Percentiles rank a stretch among this genome's conserved stretches.
phyloP scores from a whole-genome alignment of 805 yeast genomes.

The Yamadazyma scolyti region DNA sequence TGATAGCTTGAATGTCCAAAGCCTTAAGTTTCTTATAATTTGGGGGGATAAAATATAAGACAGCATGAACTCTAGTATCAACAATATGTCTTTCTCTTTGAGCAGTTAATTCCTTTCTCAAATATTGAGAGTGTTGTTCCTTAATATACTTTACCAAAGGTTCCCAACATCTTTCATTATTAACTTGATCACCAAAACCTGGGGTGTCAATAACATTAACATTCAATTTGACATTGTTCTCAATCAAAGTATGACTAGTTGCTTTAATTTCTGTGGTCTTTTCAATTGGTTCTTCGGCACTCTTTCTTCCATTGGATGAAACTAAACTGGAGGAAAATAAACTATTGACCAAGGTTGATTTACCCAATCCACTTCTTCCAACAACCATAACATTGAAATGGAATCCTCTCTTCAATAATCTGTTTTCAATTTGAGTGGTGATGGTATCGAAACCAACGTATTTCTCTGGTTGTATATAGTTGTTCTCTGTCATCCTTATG shows the following conservation, averaged over 20 bases:
- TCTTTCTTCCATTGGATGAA: conserved; percentile 67
- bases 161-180: conserved; percentile 95
- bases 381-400: conserved; percentile 93
- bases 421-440: conserved; percentile 90
- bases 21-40: conserved; percentile 81
- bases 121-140: conserved; percentile 88
- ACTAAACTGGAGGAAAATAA: conserved; percentile 80
- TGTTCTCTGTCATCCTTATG: conserved; percentile 6
- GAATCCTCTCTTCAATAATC: conserved; percentile 88
- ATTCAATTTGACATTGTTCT: conserved; percentile 82
- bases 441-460: conserved; percentile 97
- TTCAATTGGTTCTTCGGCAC: conserved; percentile 67
- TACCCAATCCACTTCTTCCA: conserved; percentile 89
- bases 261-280: conserved; percentile 84
- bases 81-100: conserved; percentile 78
- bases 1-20: conserved; percentile 78
- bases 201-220: conserved; percentile 94
- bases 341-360: conserved; percentile 87
- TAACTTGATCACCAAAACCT: conserved; percentile 95
- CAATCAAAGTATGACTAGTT: conserved; percentile 65
- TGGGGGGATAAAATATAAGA: conserved; percentile 87
- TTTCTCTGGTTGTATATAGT: conserved; percentile 51
- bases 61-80: conserved; percentile 92
- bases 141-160: conserved; percentile 91
- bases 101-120: conserved; percentile 92